phyloP scores from a whole-genome alignment of 129 eudicot species.

The Centella asiatica region DNA sequence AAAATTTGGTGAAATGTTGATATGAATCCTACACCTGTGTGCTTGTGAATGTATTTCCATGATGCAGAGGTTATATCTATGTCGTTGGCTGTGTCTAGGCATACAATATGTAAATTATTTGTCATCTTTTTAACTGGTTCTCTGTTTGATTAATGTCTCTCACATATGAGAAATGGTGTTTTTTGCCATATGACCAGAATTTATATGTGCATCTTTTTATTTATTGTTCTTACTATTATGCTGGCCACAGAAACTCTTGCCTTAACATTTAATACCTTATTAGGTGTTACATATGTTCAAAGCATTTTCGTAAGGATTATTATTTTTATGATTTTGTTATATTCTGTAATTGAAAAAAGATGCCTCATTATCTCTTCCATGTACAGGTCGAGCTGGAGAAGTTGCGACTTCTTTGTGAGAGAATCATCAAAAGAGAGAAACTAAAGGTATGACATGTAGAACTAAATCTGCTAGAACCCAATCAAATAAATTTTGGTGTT shows the following conservation, averaged over 20 bases:
- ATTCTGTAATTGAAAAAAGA: background rate
- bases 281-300: too few relatives aligned
- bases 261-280: background rate
- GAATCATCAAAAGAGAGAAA: constrained; percentile 85
- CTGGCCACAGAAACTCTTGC: background rate
- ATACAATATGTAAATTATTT: too few relatives aligned
- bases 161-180: background rate
- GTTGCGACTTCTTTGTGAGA: constrained; percentile 90
- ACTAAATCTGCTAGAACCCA: too few relatives aligned
- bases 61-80: background rate
- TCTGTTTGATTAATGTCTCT: background rate
- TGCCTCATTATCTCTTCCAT: background rate
- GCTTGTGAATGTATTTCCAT: background rate
- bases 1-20: background rate
- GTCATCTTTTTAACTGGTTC: background rate
- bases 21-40: background rate
- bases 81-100: too few relatives aligned
- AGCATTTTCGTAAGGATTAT: too few relatives aligned
- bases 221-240: background rate
- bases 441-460: constrained; percentile 82
- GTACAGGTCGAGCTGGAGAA: constrained; percentile 94
- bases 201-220: background rate
- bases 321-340: background rate
- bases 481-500: too few relatives aligned
- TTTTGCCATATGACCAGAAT: background rate